Evolutionary conservation across 2,329 filamentous ascomycete genomes (phyloP).

Genomic region (Hortaea werneckii): DNA sequence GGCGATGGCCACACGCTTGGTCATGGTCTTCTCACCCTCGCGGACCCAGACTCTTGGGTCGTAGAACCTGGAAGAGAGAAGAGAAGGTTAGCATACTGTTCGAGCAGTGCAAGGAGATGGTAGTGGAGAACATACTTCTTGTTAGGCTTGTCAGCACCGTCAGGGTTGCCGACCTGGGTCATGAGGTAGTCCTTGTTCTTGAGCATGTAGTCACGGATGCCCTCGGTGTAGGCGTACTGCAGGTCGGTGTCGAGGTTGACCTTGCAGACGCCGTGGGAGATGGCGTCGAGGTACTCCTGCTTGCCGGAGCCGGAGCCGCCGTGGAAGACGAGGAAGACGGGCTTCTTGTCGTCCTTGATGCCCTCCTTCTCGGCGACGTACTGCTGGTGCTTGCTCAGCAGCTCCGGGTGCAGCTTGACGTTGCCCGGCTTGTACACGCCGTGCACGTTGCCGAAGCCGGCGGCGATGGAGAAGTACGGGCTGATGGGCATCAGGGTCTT

Average conservation of each 20-base stretch:
- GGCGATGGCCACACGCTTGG: slow-evolving; percentile 64
- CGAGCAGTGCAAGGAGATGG: background rate
- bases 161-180: slow-evolving; percentile 84
- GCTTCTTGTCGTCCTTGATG: slow-evolving; percentile 62
- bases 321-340: slow-evolving; percentile 99
- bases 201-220: slow-evolving; percentile 89
- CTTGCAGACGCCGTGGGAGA: slow-evolving; percentile 92
- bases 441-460: slow-evolving; percentile 97
- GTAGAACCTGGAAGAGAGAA: slow-evolving; percentile 30
- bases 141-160: slow-evolving; percentile 95
- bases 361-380: slow-evolving; percentile 74
- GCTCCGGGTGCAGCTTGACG: slow-evolving; percentile 90
- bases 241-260: slow-evolving; percentile 98
- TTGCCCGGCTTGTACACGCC: slow-evolving; percentile 98
- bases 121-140: slow-evolving; percentile 64
- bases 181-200: slow-evolving; percentile 92
- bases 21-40: slow-evolving; percentile 97
- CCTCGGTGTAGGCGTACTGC: slow-evolving; percentile 85
- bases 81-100: slow-evolving; percentile 22
- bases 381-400: slow-evolving; percentile 92
- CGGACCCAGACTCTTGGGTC: slow-evolving; percentile 89
- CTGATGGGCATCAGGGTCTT: slow-evolving; percentile 75
- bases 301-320: slow-evolving; percentile 88
- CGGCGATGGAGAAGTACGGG: slow-evolving; percentile 95
- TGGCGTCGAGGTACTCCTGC: slow-evolving; percentile 81